Percentiles rank a stretch among this genome's conserved stretches.
Evolutionary conservation across 805 yeast genomes (phyloP).

Genomic region (Saccharomycopsis sp.): DNA sequence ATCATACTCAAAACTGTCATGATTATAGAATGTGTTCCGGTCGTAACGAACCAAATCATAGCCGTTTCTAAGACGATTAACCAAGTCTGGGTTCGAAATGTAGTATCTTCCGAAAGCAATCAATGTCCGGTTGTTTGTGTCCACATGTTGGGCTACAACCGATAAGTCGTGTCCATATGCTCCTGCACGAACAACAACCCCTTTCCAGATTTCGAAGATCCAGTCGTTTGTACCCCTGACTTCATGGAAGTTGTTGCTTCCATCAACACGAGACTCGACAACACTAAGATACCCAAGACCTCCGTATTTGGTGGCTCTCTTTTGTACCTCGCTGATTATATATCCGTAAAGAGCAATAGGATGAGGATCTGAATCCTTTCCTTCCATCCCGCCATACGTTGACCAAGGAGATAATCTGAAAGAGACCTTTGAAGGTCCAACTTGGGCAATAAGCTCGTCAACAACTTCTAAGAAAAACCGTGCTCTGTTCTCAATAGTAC

Average conservation of each 20-base stretch:
- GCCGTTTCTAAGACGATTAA: slow-evolving; percentile 34
- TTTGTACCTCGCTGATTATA: slow-evolving; percentile 20
- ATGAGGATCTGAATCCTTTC: slow-evolving; percentile 28
- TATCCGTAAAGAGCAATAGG: slow-evolving; percentile 30
- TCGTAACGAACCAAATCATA: slow-evolving; percentile 28
- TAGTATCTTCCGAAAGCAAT: slow-evolving; percentile 34
- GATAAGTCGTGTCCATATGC: slow-evolving; percentile 23
- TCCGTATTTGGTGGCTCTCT: slow-evolving; percentile 15
- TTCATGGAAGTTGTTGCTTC: slow-evolving; percentile 26
- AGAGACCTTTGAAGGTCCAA: slow-evolving; percentile 47
- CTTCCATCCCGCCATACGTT: slow-evolving; percentile 34
- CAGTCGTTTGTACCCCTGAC: slow-evolving; percentile 33
- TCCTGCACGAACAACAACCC: slow-evolving; percentile 38
- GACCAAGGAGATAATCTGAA: slow-evolving; percentile 45
- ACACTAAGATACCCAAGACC: slow-evolving; percentile 22
- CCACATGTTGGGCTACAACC: slow-evolving; percentile 1
- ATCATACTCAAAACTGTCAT: slow-evolving; percentile 3
- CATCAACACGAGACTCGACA: slow-evolving; percentile 23
- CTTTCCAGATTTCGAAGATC: slow-evolving; percentile 38
- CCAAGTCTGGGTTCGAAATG: slow-evolving; percentile 42
- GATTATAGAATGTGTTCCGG: slow-evolving; percentile 30
- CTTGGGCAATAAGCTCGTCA: slow-evolving; percentile 38
- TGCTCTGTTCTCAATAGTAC: slow-evolving; percentile 51
- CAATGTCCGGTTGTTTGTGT: slow-evolving; percentile 25
- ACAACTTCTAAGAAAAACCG: slow-evolving; percentile 43